Conservation (phyloP, 106 monocot genomes). For the Vanilla planifolia region DNA sequence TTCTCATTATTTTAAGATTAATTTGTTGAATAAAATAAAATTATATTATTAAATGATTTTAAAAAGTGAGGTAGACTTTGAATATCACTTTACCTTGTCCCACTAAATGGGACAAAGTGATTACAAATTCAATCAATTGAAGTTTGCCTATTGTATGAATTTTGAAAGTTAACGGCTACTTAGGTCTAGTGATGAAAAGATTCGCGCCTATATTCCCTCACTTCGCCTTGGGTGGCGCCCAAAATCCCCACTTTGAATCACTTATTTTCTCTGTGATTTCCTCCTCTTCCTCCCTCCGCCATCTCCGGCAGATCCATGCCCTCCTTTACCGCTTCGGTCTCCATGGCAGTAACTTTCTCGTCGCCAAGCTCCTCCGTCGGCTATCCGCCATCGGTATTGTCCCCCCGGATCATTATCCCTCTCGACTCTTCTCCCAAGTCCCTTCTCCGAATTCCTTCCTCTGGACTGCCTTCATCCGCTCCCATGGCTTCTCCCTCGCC, state of each 20-base stretch:
- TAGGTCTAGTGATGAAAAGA: no score
- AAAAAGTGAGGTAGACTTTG: no score
- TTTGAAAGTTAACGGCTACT: no score
- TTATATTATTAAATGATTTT: no score
- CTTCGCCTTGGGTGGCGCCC: no score
- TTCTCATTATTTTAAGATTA: no score
- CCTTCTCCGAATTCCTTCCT: conserved; percentile 45
- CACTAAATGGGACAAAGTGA: no score
- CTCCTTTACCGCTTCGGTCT: conserved; percentile 37
- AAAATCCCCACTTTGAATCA: conserved; percentile 16
- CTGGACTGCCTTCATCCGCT: conserved; percentile 57
- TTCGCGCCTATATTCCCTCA: no score
- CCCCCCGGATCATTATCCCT: conserved; percentile 25
- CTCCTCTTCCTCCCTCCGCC: conserved; percentile 21
- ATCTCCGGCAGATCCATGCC: conserved; percentile 34
- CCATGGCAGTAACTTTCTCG: conserved; percentile 32
- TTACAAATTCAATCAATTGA: no score
- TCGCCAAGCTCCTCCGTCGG: conserved; percentile 45
- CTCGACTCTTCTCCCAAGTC: conserved; percentile 33
- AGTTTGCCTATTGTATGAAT: no score
- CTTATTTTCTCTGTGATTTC: conserved; percentile 24
- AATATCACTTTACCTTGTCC: no score
- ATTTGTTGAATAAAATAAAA: no score
- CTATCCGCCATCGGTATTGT: conserved; percentile 21
- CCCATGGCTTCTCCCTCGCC: conserved; percentile 8